A percentile compares a stretch with the other conserved stretches of the same genome.
Evolutionary conservation across 2,329 filamentous ascomycete genomes (phyloP).

Genomic region (Fusarium solani-melongenae): DNA sequence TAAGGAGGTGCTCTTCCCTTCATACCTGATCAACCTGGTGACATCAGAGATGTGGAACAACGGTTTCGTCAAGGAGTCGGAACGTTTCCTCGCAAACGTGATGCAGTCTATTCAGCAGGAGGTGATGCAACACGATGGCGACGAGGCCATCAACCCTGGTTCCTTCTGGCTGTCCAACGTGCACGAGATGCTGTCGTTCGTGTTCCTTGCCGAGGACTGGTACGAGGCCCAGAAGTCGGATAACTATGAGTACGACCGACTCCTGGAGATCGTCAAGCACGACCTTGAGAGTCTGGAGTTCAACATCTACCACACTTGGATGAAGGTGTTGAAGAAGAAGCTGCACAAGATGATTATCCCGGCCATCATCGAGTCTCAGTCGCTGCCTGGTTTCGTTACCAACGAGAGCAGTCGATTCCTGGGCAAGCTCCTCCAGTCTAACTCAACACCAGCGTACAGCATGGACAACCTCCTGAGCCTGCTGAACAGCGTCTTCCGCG

Average conservation of each 20-base stretch:
- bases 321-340: constrained; percentile 99
- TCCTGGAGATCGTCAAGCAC: constrained; percentile 98
- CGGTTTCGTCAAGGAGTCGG: constrained; percentile 98
- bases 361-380: constrained; percentile 98
- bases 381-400: constrained; percentile 96
- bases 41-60: constrained; percentile 99
- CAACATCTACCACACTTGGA: constrained; percentile 99
- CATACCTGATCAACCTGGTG: constrained; percentile 98
- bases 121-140: constrained; percentile 98
- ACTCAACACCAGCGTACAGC: constrained; percentile 93
- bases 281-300: constrained; percentile 98
- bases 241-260: constrained; percentile 97
- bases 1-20: constrained; percentile 98
- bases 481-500: constrained; percentile 96
- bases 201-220: constrained; percentile 99
- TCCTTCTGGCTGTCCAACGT: constrained; percentile 99
- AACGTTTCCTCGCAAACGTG: constrained; percentile 97
- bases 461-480: constrained; percentile 98
- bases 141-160: constrained; percentile 95
- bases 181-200: constrained; percentile 99
- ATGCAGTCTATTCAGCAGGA: constrained; percentile 99
- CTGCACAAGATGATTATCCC: constrained; percentile 99
- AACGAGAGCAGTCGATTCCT: constrained; percentile 99
- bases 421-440: constrained; percentile 92
- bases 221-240: constrained; percentile 99